phyloP scores from a whole-genome alignment of 2,329 filamentous ascomycete genomes.

The Trichophaea hybrida region DNA sequence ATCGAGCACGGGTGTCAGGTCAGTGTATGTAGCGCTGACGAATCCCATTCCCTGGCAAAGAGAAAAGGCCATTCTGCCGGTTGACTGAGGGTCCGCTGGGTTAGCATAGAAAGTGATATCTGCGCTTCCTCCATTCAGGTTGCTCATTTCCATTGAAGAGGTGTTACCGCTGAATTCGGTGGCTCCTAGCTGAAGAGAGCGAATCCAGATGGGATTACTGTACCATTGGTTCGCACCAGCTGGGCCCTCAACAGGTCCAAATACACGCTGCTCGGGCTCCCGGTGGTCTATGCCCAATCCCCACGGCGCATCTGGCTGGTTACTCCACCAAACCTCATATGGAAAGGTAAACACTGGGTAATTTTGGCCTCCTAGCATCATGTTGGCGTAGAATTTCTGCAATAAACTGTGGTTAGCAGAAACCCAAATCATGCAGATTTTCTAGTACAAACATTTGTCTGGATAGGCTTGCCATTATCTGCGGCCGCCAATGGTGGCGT shows the following conservation, averaged over 20 bases:
- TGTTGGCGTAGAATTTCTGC: slow-evolving; percentile 10
- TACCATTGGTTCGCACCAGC: slow-evolving; percentile 5
- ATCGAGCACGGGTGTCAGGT: slow-evolving; percentile 53
- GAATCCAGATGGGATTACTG: slow-evolving; percentile 7
- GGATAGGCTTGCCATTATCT: neutral
- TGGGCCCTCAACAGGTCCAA: neutral
- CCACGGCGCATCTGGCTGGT: neutral
- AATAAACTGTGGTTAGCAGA: neutral
- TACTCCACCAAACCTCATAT: slow-evolving; percentile 8
- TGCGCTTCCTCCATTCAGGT: neutral
- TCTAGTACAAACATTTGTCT: slow-evolving; percentile 1
- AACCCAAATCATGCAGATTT: neutral
- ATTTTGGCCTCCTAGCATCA: slow-evolving; percentile 4
- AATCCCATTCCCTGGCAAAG: slow-evolving; percentile 81
- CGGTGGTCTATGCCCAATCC: slow-evolving; percentile 7
- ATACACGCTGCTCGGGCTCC: slow-evolving; percentile 1
- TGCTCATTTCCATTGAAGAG: neutral
- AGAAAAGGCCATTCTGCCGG: slow-evolving; percentile 50
- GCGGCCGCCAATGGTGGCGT: neutral
- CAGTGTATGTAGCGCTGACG: slow-evolving; percentile 63
- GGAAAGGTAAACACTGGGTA: slow-evolving; percentile 8
- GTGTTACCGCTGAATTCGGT: neutral
- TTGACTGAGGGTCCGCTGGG: neutral
- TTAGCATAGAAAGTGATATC: slow-evolving; percentile 3
- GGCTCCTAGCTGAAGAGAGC: slow-evolving; percentile 3